Percentiles rank a stretch among this genome's conserved stretches.
Evolutionary conservation across 108 stramenopile genomes (phyloP).

Genomic region (Conticribra guillardii): DNA sequence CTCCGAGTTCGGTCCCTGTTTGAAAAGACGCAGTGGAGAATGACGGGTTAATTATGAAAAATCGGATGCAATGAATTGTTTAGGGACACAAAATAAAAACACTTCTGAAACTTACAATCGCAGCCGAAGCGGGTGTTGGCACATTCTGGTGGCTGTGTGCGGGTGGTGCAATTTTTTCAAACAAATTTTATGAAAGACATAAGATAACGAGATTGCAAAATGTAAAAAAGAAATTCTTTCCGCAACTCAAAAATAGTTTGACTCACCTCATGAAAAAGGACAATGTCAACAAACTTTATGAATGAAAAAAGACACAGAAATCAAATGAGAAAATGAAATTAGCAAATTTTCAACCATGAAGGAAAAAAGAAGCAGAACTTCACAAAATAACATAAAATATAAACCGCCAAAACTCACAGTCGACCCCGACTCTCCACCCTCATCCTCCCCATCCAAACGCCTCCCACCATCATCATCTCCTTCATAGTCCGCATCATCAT

Average conservation of each 20-base stretch:
- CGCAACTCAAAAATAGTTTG: neutral
- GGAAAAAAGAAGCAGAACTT: neutral
- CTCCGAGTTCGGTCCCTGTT: conserved; percentile 60
- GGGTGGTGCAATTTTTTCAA: neutral
- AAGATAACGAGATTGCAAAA: neutral
- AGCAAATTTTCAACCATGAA: conserved; percentile 44
- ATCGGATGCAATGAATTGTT: too few species aligned
- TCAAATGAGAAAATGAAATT: too few species aligned
- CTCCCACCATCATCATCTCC: conserved; percentile 37
- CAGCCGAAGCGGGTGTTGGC: conserved; percentile 68
- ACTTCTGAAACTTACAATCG: conserved; percentile 59
- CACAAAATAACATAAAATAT: conserved; percentile 8
- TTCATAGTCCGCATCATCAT: conserved; percentile 40
- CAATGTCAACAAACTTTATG: conserved; percentile 44
- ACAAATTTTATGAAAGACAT: neutral
- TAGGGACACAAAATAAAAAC: too few species aligned
- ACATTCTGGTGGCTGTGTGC: conserved; percentile 65
- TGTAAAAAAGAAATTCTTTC: neutral
- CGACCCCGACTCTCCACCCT: conserved; percentile 14
- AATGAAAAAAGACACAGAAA: conserved; percentile 38
- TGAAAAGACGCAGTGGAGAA: too few species aligned
- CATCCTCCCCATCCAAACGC: conserved; percentile 32
- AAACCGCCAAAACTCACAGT: conserved; percentile 8
- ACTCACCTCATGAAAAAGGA: conserved; percentile 51
- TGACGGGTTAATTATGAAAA: too few species aligned